Conservation (phyloP, 2,329 filamentous ascomycete species). For the Fulvia fulva region DNA sequence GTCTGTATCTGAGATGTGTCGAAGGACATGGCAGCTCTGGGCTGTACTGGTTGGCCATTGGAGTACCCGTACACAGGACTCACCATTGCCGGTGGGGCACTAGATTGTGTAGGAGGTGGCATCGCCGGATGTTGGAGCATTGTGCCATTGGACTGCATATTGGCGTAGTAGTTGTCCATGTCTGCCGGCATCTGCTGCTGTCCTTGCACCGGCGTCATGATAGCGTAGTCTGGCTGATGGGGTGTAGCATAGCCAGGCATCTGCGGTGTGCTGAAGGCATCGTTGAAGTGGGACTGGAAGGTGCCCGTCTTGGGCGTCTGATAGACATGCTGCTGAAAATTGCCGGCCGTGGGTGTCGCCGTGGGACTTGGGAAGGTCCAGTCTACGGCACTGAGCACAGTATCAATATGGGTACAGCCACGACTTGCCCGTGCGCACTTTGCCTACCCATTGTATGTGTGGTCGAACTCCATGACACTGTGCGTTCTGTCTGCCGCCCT, state of each 20-base stretch:
- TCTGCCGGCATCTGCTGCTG: constrained; percentile 26
- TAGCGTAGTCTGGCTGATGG: constrained; percentile 24
- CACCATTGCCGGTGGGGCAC: constrained; percentile 9
- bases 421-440: constrained; percentile 5
- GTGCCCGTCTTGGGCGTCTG: constrained; percentile 45
- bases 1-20: constrained; percentile 50
- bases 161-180: constrained; percentile 26
- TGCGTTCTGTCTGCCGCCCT: constrained; percentile 4
- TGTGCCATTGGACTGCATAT: constrained; percentile 20
- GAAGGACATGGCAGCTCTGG: constrained; percentile 19
- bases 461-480: constrained; percentile 21
- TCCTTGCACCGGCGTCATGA: constrained; percentile 27
- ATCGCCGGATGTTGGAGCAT: constrained; percentile 16
- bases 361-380: constrained; percentile 50
- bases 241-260: constrained; percentile 39
- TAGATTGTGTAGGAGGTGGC: constrained; percentile 2
- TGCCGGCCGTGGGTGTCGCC: constrained; percentile 45
- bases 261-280: constrained; percentile 49
- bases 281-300: constrained; percentile 45
- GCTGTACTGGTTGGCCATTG: constrained; percentile 8
- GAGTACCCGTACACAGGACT: constrained; percentile 19
- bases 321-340: constrained; percentile 36
- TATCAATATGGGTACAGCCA: constrained; percentile 14
- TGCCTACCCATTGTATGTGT: constrained; percentile 21
- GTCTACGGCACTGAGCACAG: constrained; percentile 37